Base-by-base conservation (phyloP, 1,284 basidiomycete genomes). In the Kalmanozyma brasiliensis region DNA sequence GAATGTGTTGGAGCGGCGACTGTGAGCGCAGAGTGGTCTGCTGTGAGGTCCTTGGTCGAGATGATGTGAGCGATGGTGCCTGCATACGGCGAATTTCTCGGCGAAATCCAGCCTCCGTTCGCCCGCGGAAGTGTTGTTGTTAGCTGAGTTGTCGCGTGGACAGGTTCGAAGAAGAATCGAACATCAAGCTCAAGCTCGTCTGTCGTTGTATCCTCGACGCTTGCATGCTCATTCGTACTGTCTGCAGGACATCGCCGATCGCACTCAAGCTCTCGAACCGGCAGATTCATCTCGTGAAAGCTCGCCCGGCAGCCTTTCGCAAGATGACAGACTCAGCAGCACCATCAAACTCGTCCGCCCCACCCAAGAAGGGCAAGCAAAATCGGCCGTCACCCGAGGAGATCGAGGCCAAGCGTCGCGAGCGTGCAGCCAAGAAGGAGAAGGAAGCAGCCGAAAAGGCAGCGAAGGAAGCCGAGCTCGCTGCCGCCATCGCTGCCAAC, bases 341-440 rank as follows among this genome's bases (percentile, higher is more conserved):
- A 19, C 33, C 36, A n/a, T 17, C 49, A 17, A 36, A 16, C 20
- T 17, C 38, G 4, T 11, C 49, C 17, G 23, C 46, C 20, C 37
- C 23, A 17, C 23, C 51, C 8, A 66, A 61, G 49, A 62, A 60
- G 32, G 53, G 26, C 37, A 70, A 70, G 37, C 40, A 57, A 32
- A 37, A 65, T 16, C 53, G 55, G 22, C 68, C 68, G 4, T 61
- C 68, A 20, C 48, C 68, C 0, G 63, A 71, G 40, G 68, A 71
- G 53, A 71, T 71, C 44, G 68, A 62, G 33, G 68, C 68, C 11
- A 71, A 66, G 29, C 46, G 68, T 14, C 53, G 49, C 7, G 59
- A 61, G 17, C 46, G 68, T 24, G 68, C 68, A 5, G 58, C 59
- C 30, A 71, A 75, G 34, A 77, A 62, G 60, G 59, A 76, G 24